A percentile compares a stretch with the other conserved stretches of the same genome.
These are phyloP conservation scores for Rutstroemia sp. DNA, from an alignment of 2,329 filamentous ascomycete genomes.

Conservation along the genomic window DNA sequence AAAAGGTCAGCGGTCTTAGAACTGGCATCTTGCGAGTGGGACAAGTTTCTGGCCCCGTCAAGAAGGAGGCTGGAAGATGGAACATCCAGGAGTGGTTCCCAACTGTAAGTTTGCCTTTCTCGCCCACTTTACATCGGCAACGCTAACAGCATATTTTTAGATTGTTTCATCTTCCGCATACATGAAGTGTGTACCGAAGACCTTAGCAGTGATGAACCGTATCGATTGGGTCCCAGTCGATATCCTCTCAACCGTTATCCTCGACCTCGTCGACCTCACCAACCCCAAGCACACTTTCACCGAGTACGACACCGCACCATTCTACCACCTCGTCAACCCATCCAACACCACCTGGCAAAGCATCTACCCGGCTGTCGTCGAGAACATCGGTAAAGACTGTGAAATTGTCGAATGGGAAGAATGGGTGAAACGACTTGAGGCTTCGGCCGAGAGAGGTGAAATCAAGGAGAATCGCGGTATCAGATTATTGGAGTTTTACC, in stretches of 20 bases:
- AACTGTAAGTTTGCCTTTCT: constrained; percentile 9
- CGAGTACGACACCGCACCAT: background rate
- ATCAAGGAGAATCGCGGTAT: constrained; percentile 40
- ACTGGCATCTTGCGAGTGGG: constrained; percentile 38
- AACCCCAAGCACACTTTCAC: background rate
- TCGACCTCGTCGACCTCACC: constrained; percentile 24
- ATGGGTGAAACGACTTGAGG: constrained; percentile 40
- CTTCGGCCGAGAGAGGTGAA: constrained; percentile 33
- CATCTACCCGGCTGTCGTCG: constrained; percentile 20
- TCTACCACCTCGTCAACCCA: constrained; percentile 28
- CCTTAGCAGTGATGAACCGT: constrained; percentile 29
- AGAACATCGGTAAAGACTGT: constrained; percentile 6
- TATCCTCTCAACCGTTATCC: constrained; percentile 21
- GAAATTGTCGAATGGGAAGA: constrained; percentile 34
- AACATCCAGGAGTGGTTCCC: constrained; percentile 52
- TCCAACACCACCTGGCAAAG: constrained; percentile 17
- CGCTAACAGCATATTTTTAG: constrained; percentile 21
- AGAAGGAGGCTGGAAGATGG: constrained; percentile 39
- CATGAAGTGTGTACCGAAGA: constrained; percentile 32
- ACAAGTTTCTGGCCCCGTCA: constrained; percentile 38
- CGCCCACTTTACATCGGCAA: background rate
- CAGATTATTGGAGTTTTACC: constrained; percentile 37
- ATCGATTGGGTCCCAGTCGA: constrained; percentile 41
- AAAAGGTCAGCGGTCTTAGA: constrained; percentile 32
- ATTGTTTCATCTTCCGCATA: constrained; percentile 32